phyloP scores from a whole-genome alignment of 2,329 filamentous ascomycete genomes.

The Thyridium curvatum region DNA sequence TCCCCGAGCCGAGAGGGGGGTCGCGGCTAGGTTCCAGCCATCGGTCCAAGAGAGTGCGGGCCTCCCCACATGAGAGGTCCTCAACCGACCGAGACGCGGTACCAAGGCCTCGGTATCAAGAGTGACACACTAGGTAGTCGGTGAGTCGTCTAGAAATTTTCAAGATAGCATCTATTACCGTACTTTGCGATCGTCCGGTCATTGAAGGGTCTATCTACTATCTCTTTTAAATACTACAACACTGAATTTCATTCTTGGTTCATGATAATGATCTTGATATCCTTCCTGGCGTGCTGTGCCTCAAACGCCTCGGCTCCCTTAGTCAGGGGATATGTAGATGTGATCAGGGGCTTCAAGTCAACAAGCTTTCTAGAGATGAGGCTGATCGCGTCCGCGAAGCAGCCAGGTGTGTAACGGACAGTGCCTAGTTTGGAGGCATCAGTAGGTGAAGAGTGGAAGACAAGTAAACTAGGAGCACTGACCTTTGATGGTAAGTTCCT shows the following conservation, averaged over 20 bases:
- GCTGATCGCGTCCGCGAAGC: constrained; percentile 15
- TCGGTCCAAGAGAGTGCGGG: too few species aligned
- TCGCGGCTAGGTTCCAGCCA: too few species aligned
- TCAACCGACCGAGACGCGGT: too few species aligned
- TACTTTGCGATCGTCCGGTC: too few species aligned
- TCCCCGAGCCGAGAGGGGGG: too few species aligned
- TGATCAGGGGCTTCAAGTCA: constrained; percentile 16
- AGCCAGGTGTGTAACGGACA: constrained; percentile 17
- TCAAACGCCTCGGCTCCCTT: constrained; percentile 12
- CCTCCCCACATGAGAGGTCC: too few species aligned
- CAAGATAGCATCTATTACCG: too few species aligned
- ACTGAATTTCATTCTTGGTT: constrained; percentile 12
- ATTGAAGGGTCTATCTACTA: not conserved
- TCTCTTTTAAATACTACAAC: not conserved
- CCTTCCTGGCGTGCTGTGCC: constrained; percentile 11
- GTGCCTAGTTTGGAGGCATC: constrained; percentile 8
- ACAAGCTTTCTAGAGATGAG: constrained; percentile 12
- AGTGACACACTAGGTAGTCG: too few species aligned
- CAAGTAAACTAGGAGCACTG: not conserved
- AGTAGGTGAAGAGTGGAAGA: not conserved
- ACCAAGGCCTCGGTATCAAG: too few species aligned
- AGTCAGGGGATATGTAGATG: constrained; percentile 14
- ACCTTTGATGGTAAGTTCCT: constrained; percentile 16
- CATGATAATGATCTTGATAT: constrained; percentile 16
- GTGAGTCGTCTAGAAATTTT: too few species aligned